Conservation (phyloP, 2,329 filamentous ascomycete genomes). For the Xylariaceae sp. region DNA sequence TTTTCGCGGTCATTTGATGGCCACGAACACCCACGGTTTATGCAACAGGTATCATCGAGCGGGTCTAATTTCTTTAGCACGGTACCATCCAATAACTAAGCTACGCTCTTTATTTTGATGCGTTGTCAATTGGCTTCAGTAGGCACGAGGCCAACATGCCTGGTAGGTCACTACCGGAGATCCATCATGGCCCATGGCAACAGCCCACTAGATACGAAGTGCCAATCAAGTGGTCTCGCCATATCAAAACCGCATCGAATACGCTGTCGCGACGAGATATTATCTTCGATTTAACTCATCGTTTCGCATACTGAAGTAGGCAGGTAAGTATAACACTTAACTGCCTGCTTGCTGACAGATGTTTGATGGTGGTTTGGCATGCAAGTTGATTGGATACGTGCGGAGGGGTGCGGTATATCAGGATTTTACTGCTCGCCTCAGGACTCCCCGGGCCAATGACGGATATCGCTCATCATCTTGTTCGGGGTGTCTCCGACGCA, state of each 20-base stretch:
- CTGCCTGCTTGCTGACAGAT: neutral
- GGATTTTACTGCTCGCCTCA: slow-evolving; percentile 16
- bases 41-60: slow-evolving; percentile 3
- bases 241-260: slow-evolving; percentile 3
- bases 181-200: slow-evolving; percentile 1
- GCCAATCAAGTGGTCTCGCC: slow-evolving; percentile 7
- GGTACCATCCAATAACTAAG: slow-evolving; percentile 1
- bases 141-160: slow-evolving; percentile 8
- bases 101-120: slow-evolving; percentile 17
- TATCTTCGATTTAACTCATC: neutral
- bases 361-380: slow-evolving; percentile 9
- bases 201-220: neutral
- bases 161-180: neutral
- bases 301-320: neutral
- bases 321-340: neutral
- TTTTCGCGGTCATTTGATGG: slow-evolving; percentile 17
- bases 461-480: slow-evolving; percentile 9
- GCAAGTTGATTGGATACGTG: slow-evolving; percentile 14
- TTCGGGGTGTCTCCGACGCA: slow-evolving; percentile 13
- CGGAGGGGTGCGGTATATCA: slow-evolving; percentile 3
- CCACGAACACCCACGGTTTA: neutral
- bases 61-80: slow-evolving; percentile 5
- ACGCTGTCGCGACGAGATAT: slow-evolving; percentile 13
- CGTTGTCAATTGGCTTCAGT: slow-evolving; percentile 15
- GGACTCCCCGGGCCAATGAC: slow-evolving; percentile 13